A percentile compares a stretch with the other conserved stretches of the same genome.
These are phyloP conservation scores for Penicillium alfredii DNA, from an alignment of 495 filamentous ascomycete genomes.

Conservation along the genomic window DNA sequence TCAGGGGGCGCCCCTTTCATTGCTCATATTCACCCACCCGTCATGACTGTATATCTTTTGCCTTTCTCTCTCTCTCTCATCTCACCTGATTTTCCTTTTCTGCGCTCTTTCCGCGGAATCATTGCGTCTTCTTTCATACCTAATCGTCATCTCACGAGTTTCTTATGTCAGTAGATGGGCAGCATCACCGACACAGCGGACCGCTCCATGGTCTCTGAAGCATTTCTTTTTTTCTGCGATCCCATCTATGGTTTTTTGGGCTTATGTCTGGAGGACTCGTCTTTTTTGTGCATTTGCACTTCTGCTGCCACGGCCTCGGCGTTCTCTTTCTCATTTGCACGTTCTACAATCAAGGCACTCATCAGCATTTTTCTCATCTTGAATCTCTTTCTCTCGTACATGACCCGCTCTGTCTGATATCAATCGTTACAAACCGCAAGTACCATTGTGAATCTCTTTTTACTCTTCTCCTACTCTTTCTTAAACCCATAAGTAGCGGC, in stretches of 20 bases:
- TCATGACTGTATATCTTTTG: constrained; percentile 30
- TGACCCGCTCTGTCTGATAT: too few relatives aligned
- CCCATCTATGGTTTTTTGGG: constrained; percentile 16
- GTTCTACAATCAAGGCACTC: too few relatives aligned
- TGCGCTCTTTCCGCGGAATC: constrained; percentile 1
- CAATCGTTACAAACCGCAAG: too few relatives aligned
- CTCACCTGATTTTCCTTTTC: constrained; percentile 11
- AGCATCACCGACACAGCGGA: constrained; percentile 8
- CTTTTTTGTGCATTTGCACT: constrained; percentile 5
- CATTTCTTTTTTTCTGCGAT: constrained; percentile 15
- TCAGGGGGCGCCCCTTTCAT: constrained; percentile 12
- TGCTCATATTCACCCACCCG: constrained; percentile 27
- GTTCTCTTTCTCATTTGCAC: constrained; percentile 1
- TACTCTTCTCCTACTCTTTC: constrained; percentile 22
- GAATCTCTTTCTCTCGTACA: too few relatives aligned
- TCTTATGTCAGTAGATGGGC: constrained; percentile 28
- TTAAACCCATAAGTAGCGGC: constrained; percentile 65
- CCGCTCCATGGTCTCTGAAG: constrained; percentile 9
- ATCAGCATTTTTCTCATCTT: too few relatives aligned
- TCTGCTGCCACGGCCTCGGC: constrained; percentile 7
- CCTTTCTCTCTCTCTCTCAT: too few relatives aligned
- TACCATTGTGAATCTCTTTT: too few relatives aligned
- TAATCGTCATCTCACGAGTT: constrained; percentile 27
- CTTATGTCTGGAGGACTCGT: constrained; percentile 12
- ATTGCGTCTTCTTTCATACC: constrained; percentile 9